Evolutionary conservation across 1,284 basidiomycete genomes (phyloP), one percentile per base, ranked within the genome.

Genomic region (Irpex sp.): DNA sequence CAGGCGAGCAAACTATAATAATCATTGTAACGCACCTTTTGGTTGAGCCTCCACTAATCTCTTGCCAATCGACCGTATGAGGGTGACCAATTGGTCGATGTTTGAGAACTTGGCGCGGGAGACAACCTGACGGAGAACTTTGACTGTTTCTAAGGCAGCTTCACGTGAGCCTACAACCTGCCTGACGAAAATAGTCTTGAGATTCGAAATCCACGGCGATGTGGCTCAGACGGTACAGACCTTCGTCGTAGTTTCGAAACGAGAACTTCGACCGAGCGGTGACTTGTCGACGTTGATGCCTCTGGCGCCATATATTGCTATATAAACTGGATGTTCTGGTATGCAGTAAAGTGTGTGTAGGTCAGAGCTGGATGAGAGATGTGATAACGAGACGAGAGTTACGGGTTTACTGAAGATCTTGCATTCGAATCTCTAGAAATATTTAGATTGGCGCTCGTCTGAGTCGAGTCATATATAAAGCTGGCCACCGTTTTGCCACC

Each of bases 111-210:
- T 88, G 5, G 94, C 93, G 68, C 89, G 89, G 5, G 94, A 87
- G 7, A 98, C 90, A 62, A 98, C 92, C 71, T 94, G 92, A 53
- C 94, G 88, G 36, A 98, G 80, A 15, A 97, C 87, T 33, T 93
- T 83, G 1, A 95, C 84, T 0, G 96, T 98, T 71, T 97, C 95
- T 9, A 97, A 78, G 0, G 97, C 95, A 3, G 96, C 89, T 65
- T 90, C 86, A 63, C 92, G 84, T 31, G 95, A 95, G 55, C 95
- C 95, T 64, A 95, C 86, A 51, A 97, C 83, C 76, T 97, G 94
- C 68, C 95, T 95, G 70, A 59, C 46, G 62, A 46, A 46, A 11
- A 46, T 1, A 13, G 43, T n/a, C 43, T 46, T 46, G 43, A 46
- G 43, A 60, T 55, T 26, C 31, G 31, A 33, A 33, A 33, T 33